These are phyloP conservation scores for Melampsora larici-populina DNA, from an alignment of 1,284 basidiomycete species.

Conservation along the genomic window DNA sequence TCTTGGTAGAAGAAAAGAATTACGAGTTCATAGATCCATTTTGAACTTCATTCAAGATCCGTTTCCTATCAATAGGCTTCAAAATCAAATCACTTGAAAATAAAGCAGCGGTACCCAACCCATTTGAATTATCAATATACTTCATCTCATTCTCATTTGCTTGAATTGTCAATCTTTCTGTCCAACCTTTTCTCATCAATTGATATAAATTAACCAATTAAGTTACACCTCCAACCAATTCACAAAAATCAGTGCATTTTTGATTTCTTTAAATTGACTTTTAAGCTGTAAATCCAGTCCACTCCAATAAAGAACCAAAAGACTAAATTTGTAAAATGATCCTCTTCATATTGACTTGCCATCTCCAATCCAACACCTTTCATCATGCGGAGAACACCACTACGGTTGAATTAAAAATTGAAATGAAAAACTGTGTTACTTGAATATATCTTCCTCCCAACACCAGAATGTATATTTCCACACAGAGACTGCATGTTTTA, in stretches of 20 bases:
- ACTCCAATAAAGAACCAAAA: too few species aligned
- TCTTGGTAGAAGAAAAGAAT: constrained; percentile 50
- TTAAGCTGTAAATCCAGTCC: too few species aligned
- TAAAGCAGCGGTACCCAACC: constrained; percentile 60
- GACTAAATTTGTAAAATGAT: too few species aligned
- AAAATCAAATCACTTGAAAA: constrained; percentile 95
- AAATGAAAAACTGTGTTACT: too few species aligned
- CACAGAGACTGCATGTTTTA: too few species aligned
- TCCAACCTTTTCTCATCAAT: constrained; percentile 66
- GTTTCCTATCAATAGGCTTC: constrained; percentile 67
- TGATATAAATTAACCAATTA: constrained; percentile 78
- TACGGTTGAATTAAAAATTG: too few species aligned
- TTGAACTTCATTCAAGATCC: constrained; percentile 75
- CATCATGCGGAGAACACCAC: too few species aligned
- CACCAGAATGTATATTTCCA: too few species aligned
- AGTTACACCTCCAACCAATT: constrained; percentile 83
- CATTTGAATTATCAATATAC: constrained; percentile 1
- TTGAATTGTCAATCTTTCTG: constrained; percentile 40
- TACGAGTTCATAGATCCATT: constrained; percentile 77
- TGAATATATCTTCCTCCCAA: too few species aligned
- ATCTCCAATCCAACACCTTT: too few species aligned
- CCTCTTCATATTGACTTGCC: too few species aligned
- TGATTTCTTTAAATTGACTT: constrained; percentile 60
- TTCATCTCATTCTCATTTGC: constrained; percentile 46
- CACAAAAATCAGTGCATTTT: constrained; percentile 83